Evolutionary conservation across 1,139 yeast genomes (phyloP).

Genomic region (Suzukiozyma palmioleophila): DNA sequence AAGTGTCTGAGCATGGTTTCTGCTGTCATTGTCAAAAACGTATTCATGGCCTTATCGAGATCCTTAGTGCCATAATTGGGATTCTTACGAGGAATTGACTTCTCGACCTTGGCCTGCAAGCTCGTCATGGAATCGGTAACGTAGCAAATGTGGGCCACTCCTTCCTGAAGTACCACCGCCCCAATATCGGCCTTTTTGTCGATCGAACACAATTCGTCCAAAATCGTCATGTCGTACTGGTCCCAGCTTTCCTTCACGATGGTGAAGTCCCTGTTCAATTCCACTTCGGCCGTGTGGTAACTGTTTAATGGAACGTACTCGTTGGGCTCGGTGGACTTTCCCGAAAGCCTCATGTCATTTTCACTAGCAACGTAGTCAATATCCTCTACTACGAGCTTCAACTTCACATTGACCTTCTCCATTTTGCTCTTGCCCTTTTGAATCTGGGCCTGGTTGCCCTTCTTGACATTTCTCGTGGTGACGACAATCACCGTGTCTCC

Average conservation of each 20-base stretch:
- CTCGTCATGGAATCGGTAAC: slow-evolving; percentile 89
- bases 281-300: slow-evolving; percentile 83
- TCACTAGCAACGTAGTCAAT: slow-evolving; percentile 79
- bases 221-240: slow-evolving; percentile 57
- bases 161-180: slow-evolving; percentile 91
- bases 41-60: slow-evolving; percentile 66
- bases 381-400: slow-evolving; percentile 59
- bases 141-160: slow-evolving; percentile 87
- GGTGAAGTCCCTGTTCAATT: slow-evolving; percentile 63
- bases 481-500: slow-evolving; percentile 72
- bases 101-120: slow-evolving; percentile 73
- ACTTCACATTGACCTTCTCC: slow-evolving; percentile 54
- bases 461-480: slow-evolving; percentile 63
- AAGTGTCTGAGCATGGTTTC: slow-evolving; percentile 65
- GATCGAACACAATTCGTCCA: slow-evolving; percentile 67
- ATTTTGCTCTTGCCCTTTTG: slow-evolving; percentile 44
- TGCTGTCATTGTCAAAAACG: slow-evolving; percentile 63
- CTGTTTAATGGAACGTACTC: slow-evolving; percentile 83
- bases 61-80: slow-evolving; percentile 70
- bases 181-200: slow-evolving; percentile 89
- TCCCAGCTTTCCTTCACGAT: slow-evolving; percentile 81
- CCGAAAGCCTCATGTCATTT: slow-evolving; percentile 73
- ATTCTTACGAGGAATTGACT: slow-evolving; percentile 75
- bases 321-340: slow-evolving; percentile 67
- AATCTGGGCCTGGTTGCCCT: slow-evolving; percentile 22